A percentile compares a stretch with the other conserved stretches of the same genome.
Conservation (phyloP, 108 stramenopile genomes). For the Mediolabrus comicus region DNA sequence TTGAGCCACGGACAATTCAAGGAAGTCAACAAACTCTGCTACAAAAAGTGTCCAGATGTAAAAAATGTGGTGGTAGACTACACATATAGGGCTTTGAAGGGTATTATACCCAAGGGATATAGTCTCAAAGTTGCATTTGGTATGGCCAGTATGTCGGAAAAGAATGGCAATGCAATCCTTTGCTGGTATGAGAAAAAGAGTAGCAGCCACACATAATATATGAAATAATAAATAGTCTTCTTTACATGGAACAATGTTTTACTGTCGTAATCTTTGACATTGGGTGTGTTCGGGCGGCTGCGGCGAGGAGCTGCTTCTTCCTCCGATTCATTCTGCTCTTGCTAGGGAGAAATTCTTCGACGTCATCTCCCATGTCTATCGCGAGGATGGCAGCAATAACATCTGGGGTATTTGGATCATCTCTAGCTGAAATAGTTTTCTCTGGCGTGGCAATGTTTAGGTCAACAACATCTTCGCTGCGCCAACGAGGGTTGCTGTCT, state of each 20-base stretch:
- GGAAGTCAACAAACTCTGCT: background rate
- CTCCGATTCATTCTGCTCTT: background rate
- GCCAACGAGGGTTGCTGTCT: conserved; percentile 74
- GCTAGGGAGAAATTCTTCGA: conserved; percentile 18
- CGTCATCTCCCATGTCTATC: conserved; percentile 32
- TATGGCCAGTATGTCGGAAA: background rate
- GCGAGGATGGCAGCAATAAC: conserved; percentile 38
- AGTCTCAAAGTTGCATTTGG: background rate
- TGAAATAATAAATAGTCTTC: too few relatives aligned
- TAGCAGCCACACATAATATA: too few relatives aligned
- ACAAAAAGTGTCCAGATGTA: background rate
- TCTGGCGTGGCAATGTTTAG: conserved; percentile 66
- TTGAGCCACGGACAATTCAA: background rate
- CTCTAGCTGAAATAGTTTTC: conserved; percentile 9
- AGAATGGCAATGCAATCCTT: background rate
- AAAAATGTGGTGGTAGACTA: background rate
- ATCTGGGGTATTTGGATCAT: conserved; percentile 60
- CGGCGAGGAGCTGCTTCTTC: conserved; percentile 5
- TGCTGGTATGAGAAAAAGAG: background rate
- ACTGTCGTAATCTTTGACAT: too few relatives aligned
- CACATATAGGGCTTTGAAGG: background rate
- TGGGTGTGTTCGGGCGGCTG: conserved; percentile 3
- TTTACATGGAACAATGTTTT: too few relatives aligned
- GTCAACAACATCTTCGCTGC: conserved; percentile 61
- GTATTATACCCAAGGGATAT: background rate